These are phyloP conservation scores for Durusdinium trenchii DNA, from an alignment of 73 alveolate genomes.

Conservation along the genomic window DNA sequence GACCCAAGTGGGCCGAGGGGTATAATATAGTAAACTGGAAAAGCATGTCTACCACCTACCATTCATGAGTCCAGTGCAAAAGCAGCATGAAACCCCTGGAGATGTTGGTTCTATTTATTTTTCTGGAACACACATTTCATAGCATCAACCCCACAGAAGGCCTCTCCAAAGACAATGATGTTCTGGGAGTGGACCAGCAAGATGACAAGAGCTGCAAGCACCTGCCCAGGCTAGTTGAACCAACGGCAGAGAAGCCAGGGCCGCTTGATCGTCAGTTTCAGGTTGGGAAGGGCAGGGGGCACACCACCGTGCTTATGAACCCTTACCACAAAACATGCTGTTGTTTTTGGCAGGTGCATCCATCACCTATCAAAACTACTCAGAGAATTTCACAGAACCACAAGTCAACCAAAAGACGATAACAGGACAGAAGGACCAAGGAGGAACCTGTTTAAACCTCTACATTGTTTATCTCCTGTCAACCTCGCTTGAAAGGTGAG, in stretches of 20 bases:
- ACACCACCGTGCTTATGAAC: neutral
- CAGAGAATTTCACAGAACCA: neutral
- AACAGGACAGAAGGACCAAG: too few species aligned
- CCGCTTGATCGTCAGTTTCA: too few species aligned
- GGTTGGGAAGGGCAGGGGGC: neutral
- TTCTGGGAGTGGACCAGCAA: neutral
- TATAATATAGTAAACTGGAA: neutral
- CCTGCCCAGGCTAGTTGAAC: too few species aligned
- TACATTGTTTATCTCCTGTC: neutral
- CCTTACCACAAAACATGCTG: neutral
- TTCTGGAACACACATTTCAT: neutral
- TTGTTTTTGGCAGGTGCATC: neutral
- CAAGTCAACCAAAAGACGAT: too few species aligned
- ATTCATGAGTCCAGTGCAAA: neutral
- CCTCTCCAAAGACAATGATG: neutral
- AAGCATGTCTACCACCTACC: neutral
- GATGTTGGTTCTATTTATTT: neutral
- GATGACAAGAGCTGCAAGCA: neutral
- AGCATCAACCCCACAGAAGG: neutral
- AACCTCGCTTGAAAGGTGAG: neutral
- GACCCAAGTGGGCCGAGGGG: neutral
- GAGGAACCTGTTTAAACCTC: too few species aligned
- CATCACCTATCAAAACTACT: neutral
- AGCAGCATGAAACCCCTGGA: neutral
- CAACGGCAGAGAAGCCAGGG: too few species aligned